A percentile compares a stretch with the other conserved stretches of the same genome.
phyloP scores from a whole-genome alignment of 768 basidiomycete species.

The Boletus speciosus region DNA sequence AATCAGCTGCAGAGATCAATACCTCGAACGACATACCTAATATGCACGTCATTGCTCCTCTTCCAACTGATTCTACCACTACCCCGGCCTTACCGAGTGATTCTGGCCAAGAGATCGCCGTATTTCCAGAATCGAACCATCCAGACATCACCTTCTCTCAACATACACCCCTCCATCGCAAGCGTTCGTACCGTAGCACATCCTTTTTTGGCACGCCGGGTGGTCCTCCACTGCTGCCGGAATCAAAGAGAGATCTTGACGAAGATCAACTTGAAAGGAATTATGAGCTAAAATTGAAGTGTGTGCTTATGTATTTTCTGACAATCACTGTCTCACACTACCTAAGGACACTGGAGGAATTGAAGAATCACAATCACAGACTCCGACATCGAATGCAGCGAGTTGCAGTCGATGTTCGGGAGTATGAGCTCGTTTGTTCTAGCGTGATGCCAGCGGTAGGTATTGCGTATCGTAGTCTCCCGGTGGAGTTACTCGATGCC shows the following conservation, averaged over 20 bases:
- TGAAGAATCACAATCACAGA: constrained; percentile 58
- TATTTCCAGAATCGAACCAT: neutral
- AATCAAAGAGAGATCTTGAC: constrained; percentile 40
- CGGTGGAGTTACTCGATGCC: constrained; percentile 67
- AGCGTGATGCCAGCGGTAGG: constrained; percentile 48
- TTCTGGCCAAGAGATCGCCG: constrained; percentile 3
- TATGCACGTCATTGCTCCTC: constrained; percentile 2
- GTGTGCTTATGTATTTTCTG: constrained; percentile 1
- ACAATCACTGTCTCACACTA: neutral
- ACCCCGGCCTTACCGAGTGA: neutral
- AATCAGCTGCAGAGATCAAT: constrained; percentile 16
- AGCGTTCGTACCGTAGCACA: constrained; percentile 25
- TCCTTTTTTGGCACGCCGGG: constrained; percentile 34
- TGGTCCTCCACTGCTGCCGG: constrained; percentile 30
- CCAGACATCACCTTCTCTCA: neutral
- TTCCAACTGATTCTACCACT: constrained; percentile 2
- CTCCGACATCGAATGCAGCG: constrained; percentile 68
- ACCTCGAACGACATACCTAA: constrained; percentile 3
- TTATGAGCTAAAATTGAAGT: constrained; percentile 45
- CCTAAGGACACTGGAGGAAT: constrained; percentile 57
- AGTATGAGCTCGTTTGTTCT: constrained; percentile 62
- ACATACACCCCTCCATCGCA: neutral
- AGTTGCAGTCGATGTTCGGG: constrained; percentile 57
- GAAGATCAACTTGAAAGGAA: constrained; percentile 46
- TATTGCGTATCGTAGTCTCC: constrained; percentile 46